Percentiles rank a stretch among this genome's conserved stretches.
Conservation (phyloP, 805 yeast species). For the Candida broadrunensis region DNA sequence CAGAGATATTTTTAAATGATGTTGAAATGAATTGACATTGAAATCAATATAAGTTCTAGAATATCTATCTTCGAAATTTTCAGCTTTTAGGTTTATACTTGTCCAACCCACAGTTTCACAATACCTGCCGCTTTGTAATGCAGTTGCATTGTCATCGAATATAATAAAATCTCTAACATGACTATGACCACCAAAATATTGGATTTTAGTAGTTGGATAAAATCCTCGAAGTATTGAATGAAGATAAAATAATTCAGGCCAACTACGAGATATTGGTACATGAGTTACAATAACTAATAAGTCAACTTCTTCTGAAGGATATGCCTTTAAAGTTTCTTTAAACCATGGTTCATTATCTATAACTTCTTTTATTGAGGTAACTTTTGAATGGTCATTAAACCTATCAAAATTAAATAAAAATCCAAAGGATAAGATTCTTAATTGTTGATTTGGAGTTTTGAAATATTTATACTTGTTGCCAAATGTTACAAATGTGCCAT, state of each 20-base stretch:
- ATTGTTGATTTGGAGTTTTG: slow-evolving; percentile 50
- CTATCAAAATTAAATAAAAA: slow-evolving; percentile 75
- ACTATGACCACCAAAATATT: slow-evolving; percentile 92
- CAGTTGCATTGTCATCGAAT: slow-evolving; percentile 66
- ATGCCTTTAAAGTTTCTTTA: slow-evolving; percentile 32
- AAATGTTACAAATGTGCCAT: slow-evolving; percentile 53
- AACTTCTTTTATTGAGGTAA: slow-evolving; percentile 56
- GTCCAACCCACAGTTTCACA: slow-evolving; percentile 93
- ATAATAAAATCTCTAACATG: slow-evolving; percentile 83
- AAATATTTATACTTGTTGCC: slow-evolving; percentile 69
- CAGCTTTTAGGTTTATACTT: slow-evolving; percentile 44
- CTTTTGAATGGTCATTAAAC: slow-evolving; percentile 58
- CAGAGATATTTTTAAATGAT: slow-evolving; percentile 43
- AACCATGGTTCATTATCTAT: slow-evolving; percentile 63
- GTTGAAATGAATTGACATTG: slow-evolving; percentile 64
- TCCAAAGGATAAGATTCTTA: slow-evolving; percentile 65
- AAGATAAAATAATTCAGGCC: slow-evolving; percentile 50
- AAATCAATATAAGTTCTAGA: slow-evolving; percentile 80
- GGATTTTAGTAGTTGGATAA: slow-evolving; percentile 66
- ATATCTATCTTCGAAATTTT: slow-evolving; percentile 19
- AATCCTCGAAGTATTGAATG: slow-evolving; percentile 50
- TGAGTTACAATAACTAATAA: slow-evolving; percentile 74
- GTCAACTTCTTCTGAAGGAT: slow-evolving; percentile 48
- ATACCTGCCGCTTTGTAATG: slow-evolving; percentile 88
- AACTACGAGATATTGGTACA: slow-evolving; percentile 55